Base-by-base conservation (phyloP, 768 basidiomycete species). In the Daedaleopsis nitida region DNA sequence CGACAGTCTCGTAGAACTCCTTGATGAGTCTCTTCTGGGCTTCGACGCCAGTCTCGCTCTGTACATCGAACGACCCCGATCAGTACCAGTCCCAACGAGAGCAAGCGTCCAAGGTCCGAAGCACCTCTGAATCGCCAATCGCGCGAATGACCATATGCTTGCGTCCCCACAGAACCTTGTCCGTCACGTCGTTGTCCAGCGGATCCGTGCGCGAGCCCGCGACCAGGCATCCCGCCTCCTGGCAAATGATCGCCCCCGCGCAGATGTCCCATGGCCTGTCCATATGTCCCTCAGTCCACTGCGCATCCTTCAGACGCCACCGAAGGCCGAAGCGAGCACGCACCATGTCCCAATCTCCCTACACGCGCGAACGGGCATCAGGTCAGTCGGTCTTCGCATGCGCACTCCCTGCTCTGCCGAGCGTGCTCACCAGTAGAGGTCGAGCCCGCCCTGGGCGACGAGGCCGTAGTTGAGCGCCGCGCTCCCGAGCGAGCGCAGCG, bases 391-490 rank as follows among this genome's bases (percentile, higher is more conserved):
- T 48, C 47, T 19, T 24, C 5, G 14, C 12, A 16, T 53, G 23
- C 19, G 21, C 6, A 13, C 23, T n/a, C n/a, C n/a, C n/a, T n/a
- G n/a, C 52, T 58, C 45, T 13, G 39, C 13, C 39, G 11, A 8
- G 37, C 8, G 62, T 60, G 73, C 82, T 62, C 64, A 91, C 94
- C 93, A 95, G 68, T 94, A 96, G 62, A 95, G 70, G 68, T 97
- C 95, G 53, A 95, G 72, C 14, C 87, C 87, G 27, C 96, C 96
- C 71, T 93, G 88, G 4, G 96, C 96, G 9, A 96, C 93, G 74
- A 91, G 79, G 3, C 85, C 83, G 67, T 84, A 92, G 73, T 94
- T 94, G 57, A 94, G 75, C 7, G 93, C 92, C 0, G 90, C 91
- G 67, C 90, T 92, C 6, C 95, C 94, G 66, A 94, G 72, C 13